Base-by-base conservation (phyloP, 23 red algal genomes). In the Pyropia haitanensis region DNA sequence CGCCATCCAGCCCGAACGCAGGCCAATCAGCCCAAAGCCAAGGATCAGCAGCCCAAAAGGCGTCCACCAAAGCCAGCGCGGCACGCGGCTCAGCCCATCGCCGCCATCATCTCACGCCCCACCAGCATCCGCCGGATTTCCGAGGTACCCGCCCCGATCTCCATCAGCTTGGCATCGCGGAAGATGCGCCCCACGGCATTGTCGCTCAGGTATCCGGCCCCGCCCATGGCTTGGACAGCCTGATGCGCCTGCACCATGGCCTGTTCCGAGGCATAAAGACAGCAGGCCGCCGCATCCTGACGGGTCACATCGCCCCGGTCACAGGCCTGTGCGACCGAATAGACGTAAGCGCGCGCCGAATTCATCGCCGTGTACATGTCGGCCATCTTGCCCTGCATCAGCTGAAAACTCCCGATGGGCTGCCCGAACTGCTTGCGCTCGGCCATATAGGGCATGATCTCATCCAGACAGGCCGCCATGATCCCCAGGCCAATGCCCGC, bases 61-160 rank as follows among this genome's bases (percentile, higher is more conserved):
- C n/a, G n/a, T n/a, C n/a, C n/a, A n/a, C n/a, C n/a, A n/a, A n/a
- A n/a, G n/a, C n/a, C n/a, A n/a, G n/a, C n/a, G n/a, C n/a, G n/a
- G n/a, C n/a, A n/a, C n/a, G n/a, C n/a, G n/a, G n/a, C n/a, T n/a
- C n/a, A n/a, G n/a, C n/a, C n/a, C 16, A 55, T 55, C 51, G 16
- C 51, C 51, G 16, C n/a, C 51, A 55, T 16, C 16, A n/a, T n/a
- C 16, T 55, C 16, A 55, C 51, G 51, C 51, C 71, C 81, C 13
- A 87, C 80, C 2, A 87, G 18, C 14, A 87, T 78, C 25, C 81
- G 54, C 28, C 73, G 63, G 3, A 87, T 68, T 61, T 87, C 81
- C 28, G 49, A 60, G 25, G 81, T 87, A 17, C 81, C 81, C 49
- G 71, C 81, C n/a, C 81, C 81, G 64, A 87, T 87, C 30, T 76